Conservation (phyloP, 306 rosid species). For the Vicia sativa region DNA sequence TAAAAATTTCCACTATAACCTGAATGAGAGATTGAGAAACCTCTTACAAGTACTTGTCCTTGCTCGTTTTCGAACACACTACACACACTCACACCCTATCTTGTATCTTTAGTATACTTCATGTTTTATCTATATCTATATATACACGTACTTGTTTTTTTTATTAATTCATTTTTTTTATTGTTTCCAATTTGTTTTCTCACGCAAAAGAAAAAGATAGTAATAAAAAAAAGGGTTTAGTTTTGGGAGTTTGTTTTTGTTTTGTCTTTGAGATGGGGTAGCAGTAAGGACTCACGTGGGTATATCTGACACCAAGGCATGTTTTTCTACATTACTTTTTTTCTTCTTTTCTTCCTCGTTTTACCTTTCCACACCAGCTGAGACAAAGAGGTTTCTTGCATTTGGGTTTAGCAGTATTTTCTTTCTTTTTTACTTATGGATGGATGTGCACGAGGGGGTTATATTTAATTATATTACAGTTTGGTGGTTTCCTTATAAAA, state of each 20-base stretch:
- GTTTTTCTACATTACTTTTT: conserved; percentile 53
- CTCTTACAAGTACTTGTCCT: conserved; percentile 34
- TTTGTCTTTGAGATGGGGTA: conserved; percentile 33
- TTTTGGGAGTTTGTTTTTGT: conserved; percentile 37
- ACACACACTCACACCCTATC: conserved; percentile 30
- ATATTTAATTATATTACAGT: background rate
- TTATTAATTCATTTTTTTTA: background rate
- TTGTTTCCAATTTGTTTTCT: conserved; percentile 26
- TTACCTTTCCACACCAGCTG: conserved; percentile 48
- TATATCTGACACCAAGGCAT: conserved; percentile 54
- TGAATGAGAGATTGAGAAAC: conserved; percentile 41
- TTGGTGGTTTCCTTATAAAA: too few relatives aligned
- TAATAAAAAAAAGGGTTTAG: background rate
- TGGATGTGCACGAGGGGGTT: background rate
- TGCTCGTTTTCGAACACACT: conserved; percentile 14
- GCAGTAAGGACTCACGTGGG: conserved; percentile 54
- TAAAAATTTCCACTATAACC: conserved; percentile 24
- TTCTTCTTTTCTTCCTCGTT: conserved; percentile 48
- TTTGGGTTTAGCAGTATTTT: conserved; percentile 50
- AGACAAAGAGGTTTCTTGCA: conserved; percentile 55
- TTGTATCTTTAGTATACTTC: conserved; percentile 40
- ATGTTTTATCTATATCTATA: conserved; percentile 32
- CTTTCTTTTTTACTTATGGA: background rate
- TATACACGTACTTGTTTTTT: conserved; percentile 25
- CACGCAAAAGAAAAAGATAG: conserved; percentile 32